Evolutionary conservation across 2,329 filamentous ascomycete species (phyloP), one percentile per base, ranked within the genome.

Genomic region (Cladosporium sp.): DNA sequence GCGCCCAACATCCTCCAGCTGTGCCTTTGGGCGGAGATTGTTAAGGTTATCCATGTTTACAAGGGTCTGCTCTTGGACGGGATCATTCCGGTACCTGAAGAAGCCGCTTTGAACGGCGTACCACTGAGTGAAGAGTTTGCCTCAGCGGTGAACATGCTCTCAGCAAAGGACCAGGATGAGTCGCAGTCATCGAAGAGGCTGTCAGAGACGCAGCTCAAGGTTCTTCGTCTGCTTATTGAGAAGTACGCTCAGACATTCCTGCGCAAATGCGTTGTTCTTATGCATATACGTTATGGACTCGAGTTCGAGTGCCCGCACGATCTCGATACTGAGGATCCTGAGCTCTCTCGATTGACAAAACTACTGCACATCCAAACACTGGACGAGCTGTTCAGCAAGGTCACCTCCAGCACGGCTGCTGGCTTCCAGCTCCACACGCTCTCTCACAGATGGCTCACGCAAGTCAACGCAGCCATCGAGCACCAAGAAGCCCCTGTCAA

Each of bases 241-340:
- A 91, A 88, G 66, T 99, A 97, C 68, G 91, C 91, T 3, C 79
- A 97, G n/a, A 81, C 85, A 0, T 99, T 97, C 76, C 78, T 99
- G 37, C 88, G 94, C 59, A 99, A 99, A 75, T 81, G 83, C 7
- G 82, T 86, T 44, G 83, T 99, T 48, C 83, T 97, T 36, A 83
- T 97, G 62, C 87, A 97, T 70, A 87, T 95, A 60, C 88, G 90
- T 65, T 91, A 90, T 68, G 93, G 93, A 17, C 85, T 97, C 51
- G 90, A 96, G 64, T 92, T 97, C 67, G 89, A 67, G 82, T 88
- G 58, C 77, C 86, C 32, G 81, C 86, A 52, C 51, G 61, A 67
- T 40, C 58, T 69, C 40, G 62, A 72, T 39, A 50, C 64, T 1
- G 61, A 67, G 15, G 35, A 60, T 3, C 61, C 69, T 2, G 94